Evolutionary conservation across 2,329 filamentous ascomycete species (phyloP), one percentile per base, ranked within the genome.

Genomic region (Celoporthe dispersa): DNA sequence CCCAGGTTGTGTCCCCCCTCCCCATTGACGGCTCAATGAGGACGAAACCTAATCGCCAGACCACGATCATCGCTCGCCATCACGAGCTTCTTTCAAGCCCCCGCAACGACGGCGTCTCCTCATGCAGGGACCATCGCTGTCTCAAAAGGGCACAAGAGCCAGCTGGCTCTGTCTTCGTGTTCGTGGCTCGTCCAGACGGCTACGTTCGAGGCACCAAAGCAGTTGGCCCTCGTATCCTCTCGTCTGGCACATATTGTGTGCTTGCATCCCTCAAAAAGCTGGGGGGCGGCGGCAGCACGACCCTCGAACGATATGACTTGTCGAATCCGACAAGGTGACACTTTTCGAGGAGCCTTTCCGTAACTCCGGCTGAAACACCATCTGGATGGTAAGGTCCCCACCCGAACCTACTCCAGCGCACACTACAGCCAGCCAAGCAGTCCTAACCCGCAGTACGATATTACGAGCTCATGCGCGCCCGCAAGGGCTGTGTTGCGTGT

Each of bases 281-380:
- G 28, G 14, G 22, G 60, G 14, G 25, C 25, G 1, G 41, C 25
- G 33, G 41, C 25, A 64, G 60, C 35, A 39, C 60, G 16, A 39
- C n/a, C n/a, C 8, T 37, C 19, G 33, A 61, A 61, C 41, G 25
- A 44, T n/a, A 48, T 28, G 60, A 63, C 35, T 22, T 44, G 39
- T 39, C 35, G 60, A n/a, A 31, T 31, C 8, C 16, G 62, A 64
- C 28, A 7, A 19, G 22, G 14, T 14, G 28, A 62, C 55, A 25
- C 28, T 25, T 37, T 14, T 62, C 39, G 55, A 61, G 55, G 57
- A 51, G 55, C 9, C 19, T 35, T 28, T 33, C 53, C 53, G 39
- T 66, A 66, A 62, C 62, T 55, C 65, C 53, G 68, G 68, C 68
- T 69, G 68, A 69, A 69, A 69, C 68, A 28, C 63, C 31, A 39